Conservation (phyloP, 805 yeast species). For the Candida hispaniensis region DNA sequence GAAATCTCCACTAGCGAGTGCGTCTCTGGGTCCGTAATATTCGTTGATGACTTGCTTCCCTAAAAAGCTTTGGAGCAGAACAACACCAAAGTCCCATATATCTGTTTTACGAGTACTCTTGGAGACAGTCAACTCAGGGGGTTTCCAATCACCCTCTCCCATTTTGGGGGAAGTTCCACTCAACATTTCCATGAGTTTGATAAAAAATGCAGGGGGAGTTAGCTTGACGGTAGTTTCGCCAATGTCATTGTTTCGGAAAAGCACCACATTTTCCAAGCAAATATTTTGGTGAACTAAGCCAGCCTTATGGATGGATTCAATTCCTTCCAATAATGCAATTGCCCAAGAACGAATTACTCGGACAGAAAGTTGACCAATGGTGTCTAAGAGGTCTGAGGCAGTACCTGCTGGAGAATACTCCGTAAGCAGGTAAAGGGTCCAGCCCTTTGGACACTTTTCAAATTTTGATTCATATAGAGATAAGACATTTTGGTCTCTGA, state of each 20-base stretch:
- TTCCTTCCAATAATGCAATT: constrained; percentile 71
- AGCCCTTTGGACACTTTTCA: constrained; percentile 38
- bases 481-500: constrained; percentile 57
- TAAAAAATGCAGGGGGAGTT: constrained; percentile 20
- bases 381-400: constrained; percentile 52
- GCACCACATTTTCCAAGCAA: constrained; percentile 46
- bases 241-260: constrained; percentile 41
- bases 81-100: constrained; percentile 85
- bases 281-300: constrained; percentile 70
- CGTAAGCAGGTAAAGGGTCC: constrained; percentile 61
- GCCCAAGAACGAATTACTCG: constrained; percentile 81
- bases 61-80: constrained; percentile 53
- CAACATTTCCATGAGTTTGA: constrained; percentile 27
- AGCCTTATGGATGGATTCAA: constrained; percentile 75
- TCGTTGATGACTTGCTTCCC: constrained; percentile 48
- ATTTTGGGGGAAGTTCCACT: constrained; percentile 25
- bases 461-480: constrained; percentile 64
- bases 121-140: constrained; percentile 57
- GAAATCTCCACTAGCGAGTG: constrained; percentile 37
- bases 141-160: constrained; percentile 44
- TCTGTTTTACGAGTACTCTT: constrained; percentile 73
- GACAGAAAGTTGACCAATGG: constrained; percentile 56
- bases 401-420: constrained; percentile 52
- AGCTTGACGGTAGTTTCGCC: constrained; percentile 34
- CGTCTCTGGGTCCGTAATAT: constrained; percentile 53